phyloP scores from a whole-genome alignment of 768 basidiomycete genomes.

The Boletus coccyginus region DNA sequence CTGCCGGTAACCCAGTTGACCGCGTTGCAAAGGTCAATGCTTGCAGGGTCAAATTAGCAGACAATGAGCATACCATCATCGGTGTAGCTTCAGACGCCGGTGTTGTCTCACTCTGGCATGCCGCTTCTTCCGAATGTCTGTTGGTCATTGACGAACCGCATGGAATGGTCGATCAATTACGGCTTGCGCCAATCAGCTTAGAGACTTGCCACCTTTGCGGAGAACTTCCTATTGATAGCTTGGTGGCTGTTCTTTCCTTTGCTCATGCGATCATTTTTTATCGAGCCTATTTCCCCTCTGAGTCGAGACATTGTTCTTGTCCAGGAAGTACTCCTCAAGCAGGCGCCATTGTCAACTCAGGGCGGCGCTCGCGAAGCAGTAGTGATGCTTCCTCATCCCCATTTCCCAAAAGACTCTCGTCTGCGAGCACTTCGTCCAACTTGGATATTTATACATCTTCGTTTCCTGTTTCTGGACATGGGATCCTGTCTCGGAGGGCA shows the following conservation, averaged over 20 bases:
- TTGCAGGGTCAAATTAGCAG: constrained; percentile 50
- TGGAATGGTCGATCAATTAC: constrained; percentile 58
- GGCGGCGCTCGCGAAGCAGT: constrained; percentile 60
- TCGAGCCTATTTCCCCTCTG: constrained; percentile 56
- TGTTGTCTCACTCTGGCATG: constrained; percentile 75
- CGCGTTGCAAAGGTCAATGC: constrained; percentile 51
- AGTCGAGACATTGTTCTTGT: constrained; percentile 67
- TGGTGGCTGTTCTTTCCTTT: constrained; percentile 66
- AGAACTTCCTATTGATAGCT: constrained; percentile 60
- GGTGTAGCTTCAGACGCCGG: constrained; percentile 65
- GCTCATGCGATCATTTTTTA: constrained; percentile 62
- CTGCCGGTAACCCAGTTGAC: constrained; percentile 59
- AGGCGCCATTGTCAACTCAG: constrained; percentile 44
- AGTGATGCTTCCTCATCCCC: constrained; percentile 51
- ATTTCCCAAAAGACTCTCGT: constrained; percentile 48
- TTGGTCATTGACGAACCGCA: constrained; percentile 57
- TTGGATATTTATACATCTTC: constrained; percentile 46
- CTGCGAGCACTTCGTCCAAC: constrained; percentile 36
- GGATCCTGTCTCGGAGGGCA: constrained; percentile 67
- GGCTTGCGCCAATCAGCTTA: constrained; percentile 51
- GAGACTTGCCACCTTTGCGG: constrained; percentile 71
- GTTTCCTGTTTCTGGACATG: constrained; percentile 82
- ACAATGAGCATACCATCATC: constrained; percentile 50
- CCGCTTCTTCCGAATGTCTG: constrained; percentile 59
- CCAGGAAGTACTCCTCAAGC: constrained; percentile 45